A percentile compares a stretch with the other conserved stretches of the same genome.
phyloP scores from a whole-genome alignment of 1,139 yeast genomes.

The Kodamaea fungicola region DNA sequence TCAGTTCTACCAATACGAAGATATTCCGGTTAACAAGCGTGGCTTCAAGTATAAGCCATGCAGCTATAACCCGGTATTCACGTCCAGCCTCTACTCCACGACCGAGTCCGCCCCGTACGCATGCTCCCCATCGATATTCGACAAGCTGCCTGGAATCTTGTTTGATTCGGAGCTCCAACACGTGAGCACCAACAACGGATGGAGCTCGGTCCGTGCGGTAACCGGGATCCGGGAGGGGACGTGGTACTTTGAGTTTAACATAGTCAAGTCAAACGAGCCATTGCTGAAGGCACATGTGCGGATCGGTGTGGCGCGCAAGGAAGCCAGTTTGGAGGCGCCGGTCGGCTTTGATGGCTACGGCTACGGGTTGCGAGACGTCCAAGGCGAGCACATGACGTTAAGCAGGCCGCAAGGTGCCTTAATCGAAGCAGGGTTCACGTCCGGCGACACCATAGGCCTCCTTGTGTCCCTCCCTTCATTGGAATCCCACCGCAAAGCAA shows the following conservation, averaged over 20 bases:
- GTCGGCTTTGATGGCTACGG: conserved; percentile 95
- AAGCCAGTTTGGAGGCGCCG: conserved; percentile 90
- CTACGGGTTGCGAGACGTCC: conserved; percentile 79
- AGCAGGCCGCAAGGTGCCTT: conserved; percentile 60
- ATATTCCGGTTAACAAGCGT: conserved; percentile 73
- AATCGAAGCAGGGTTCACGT: conserved; percentile 44
- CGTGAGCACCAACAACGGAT: conserved; percentile 64
- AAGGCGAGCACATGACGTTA: conserved; percentile 76
- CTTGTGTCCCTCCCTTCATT: conserved; percentile 66
- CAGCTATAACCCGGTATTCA: conserved; percentile 62
- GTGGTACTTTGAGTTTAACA: conserved; percentile 74
- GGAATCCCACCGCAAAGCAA: conserved; percentile 35
- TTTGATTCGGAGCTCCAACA: conserved; percentile 41
- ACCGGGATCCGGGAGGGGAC: conserved; percentile 75
- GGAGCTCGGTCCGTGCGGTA: conserved; percentile 78
- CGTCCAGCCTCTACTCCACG: conserved; percentile 63
- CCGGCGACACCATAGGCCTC: conserved; percentile 84
- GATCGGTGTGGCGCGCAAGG: conserved; percentile 78
- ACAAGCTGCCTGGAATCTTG: conserved; percentile 60
- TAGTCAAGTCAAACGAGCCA: conserved; percentile 44
- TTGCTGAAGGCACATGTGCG: conserved; percentile 58
- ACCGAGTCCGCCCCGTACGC: conserved; percentile 70
- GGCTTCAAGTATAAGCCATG: conserved; percentile 84
- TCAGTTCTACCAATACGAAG: conserved; percentile 55
- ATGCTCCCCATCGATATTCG: conserved; percentile 67